phyloP scores from a whole-genome alignment of 177 flowering plant genomes.

The Vitis hybrid region DNA sequence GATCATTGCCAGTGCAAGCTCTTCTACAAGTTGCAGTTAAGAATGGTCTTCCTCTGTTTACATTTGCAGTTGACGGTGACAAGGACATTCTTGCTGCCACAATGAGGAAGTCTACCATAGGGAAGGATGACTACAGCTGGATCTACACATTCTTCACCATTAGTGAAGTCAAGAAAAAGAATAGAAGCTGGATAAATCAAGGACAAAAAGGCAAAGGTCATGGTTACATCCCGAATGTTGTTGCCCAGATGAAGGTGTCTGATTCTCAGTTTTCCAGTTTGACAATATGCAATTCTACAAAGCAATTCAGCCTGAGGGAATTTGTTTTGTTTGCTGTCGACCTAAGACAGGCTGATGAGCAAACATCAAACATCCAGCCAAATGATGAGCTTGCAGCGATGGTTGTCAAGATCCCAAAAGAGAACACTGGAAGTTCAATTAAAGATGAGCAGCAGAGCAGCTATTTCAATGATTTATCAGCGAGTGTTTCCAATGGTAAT shows the following conservation, averaged over 20 bases:
- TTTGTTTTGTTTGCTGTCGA: conserved; percentile 40
- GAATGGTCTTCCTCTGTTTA: conserved; percentile 41
- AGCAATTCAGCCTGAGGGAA: conserved; percentile 19
- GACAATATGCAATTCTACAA: not conserved
- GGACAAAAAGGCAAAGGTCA: conserved; percentile 33
- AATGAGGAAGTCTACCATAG: conserved; percentile 17
- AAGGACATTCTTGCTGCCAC: conserved; percentile 42
- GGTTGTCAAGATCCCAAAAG: conserved; percentile 28
- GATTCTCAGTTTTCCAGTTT: conserved; percentile 18
- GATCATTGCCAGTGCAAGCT: conserved; percentile 28
- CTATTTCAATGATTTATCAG: not conserved
- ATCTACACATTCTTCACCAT: conserved; percentile 36
- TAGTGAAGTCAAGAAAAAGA: conserved; percentile 37
- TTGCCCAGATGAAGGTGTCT: conserved; percentile 45
- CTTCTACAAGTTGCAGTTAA: conserved; percentile 33
- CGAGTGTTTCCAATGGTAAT: conserved; percentile 4
- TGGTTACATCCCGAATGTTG: conserved; percentile 33
- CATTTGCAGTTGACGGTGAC: conserved; percentile 40
- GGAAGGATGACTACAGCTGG: conserved; percentile 20
- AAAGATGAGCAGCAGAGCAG: conserved; percentile 8
- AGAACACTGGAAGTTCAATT: conserved; percentile 1
- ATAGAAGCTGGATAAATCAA: conserved; percentile 38
- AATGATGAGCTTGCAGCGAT: conserved; percentile 49
- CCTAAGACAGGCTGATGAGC: conserved; percentile 17
- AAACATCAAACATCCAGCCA: conserved; percentile 23